Percentiles rank a stretch among this genome's conserved stretches.
Conservation (phyloP, 768 basidiomycete genomes). For the Ramaria sp. region DNA sequence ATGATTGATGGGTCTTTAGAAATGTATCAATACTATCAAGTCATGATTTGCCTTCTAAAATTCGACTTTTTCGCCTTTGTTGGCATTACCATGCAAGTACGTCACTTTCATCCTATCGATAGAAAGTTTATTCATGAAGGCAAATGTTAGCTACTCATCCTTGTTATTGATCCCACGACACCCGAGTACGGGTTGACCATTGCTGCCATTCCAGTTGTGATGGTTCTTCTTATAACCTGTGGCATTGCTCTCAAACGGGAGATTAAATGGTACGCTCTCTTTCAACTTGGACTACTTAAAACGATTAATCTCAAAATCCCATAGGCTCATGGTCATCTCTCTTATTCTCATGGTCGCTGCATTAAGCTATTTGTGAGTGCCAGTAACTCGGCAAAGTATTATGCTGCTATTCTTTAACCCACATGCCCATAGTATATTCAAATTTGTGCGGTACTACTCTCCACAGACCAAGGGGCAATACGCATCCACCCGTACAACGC, state of each 20-base stretch:
- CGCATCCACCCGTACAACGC: slow-evolving; percentile 61
- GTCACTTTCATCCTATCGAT: slow-evolving; percentile 1
- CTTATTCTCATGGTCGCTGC: slow-evolving; percentile 72
- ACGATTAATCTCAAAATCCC: neutral
- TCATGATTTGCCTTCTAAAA: slow-evolving; percentile 79
- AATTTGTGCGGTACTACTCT: slow-evolving; percentile 73
- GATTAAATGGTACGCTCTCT: slow-evolving; percentile 52
- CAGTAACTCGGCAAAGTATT: neutral
- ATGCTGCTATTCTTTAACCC: neutral
- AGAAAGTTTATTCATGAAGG: slow-evolving; percentile 1
- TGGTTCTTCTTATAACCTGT: slow-evolving; percentile 53
- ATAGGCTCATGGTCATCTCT: slow-evolving; percentile 61
- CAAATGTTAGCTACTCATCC: slow-evolving; percentile 62
- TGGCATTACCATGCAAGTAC: slow-evolving; percentile 81
- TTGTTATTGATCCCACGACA: slow-evolving; percentile 51
- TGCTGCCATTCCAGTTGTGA: slow-evolving; percentile 71
- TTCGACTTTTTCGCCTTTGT: slow-evolving; percentile 85
- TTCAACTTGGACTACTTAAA: neutral
- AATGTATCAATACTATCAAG: slow-evolving; percentile 85
- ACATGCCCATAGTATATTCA: slow-evolving; percentile 36
- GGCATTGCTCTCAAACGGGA: slow-evolving; percentile 68
- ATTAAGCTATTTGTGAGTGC: slow-evolving; percentile 40
- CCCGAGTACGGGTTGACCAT: slow-evolving; percentile 78
- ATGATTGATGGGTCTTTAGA: slow-evolving; percentile 27
- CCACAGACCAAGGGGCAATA: slow-evolving; percentile 47